Evolutionary conservation across 2,329 filamentous ascomycete species (phyloP), one percentile per base, ranked within the genome.

Genomic region (Zopfia rhizophila): DNA sequence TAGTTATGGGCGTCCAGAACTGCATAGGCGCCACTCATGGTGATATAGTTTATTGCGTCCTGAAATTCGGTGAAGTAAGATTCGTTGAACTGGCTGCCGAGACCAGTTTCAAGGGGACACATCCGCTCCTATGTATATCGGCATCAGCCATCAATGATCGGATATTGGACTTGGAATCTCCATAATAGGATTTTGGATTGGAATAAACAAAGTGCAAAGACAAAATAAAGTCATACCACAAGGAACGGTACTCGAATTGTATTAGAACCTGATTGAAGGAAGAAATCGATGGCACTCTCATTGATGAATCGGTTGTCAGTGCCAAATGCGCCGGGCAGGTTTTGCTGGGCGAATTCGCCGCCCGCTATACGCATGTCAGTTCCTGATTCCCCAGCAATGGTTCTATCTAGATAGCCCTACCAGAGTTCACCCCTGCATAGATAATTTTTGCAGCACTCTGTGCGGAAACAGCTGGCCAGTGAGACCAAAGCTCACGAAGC

Each of bases 1-100:
- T 81, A 63, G 59, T 79, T 81, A 65, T 81, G 78, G 3, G 78
- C 77, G 56, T 81, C 78, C 3, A 82, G 62, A 47, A 81, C 77
- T 7, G 70, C 72, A 51, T 81, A 75, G 13, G 61, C 65, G 7
- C 70, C 75, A 51, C 78, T 77, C 2, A 50, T 48, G 6, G 78
- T 81, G 52, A 81, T 77, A 52, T 81, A 79, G 59, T 79, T 74
- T 2, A 81, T 72, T 0, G 78, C 75, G 31, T 76, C 61, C 47
- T 77, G 73, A 57, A 71, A 79, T 40, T 72, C 61, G 11, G 60
- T 59, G 53, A 77, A 80, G 58, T 81, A 75, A 44, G 76, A 78
- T 58, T 82, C 78, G 60, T 80, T 76, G 58, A 81, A 80, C 10
- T 65, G 78, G 18, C 69, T 64, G 11, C 78, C 78, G 0, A 81